Evolutionary conservation across 306 rosid genomes (phyloP).

Genomic region (Acmispon strigosus): DNA sequence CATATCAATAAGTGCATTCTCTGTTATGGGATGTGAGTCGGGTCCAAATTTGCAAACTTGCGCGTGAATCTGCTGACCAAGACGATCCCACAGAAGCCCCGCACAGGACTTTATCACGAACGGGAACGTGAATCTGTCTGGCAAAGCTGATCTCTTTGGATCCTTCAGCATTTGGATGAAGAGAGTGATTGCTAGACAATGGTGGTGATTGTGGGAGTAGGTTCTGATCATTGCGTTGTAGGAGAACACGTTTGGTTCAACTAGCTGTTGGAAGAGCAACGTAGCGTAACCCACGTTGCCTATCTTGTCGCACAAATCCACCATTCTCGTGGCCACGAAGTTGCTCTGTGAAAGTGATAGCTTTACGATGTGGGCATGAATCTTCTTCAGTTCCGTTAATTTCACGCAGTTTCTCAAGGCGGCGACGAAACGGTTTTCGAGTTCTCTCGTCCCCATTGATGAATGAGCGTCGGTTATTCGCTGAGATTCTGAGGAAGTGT

Average conservation of each 20-base stretch:
- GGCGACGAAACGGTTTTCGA: conserved; percentile 50
- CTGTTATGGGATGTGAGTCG: conserved; percentile 32
- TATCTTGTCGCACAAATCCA: conserved; percentile 44
- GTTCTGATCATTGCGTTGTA: conserved; percentile 63
- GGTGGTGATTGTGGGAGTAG: conserved; percentile 33
- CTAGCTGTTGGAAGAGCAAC: conserved; percentile 44
- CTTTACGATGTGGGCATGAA: conserved; percentile 49
- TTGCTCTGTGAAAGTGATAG: conserved; percentile 61
- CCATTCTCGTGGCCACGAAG: conserved; percentile 62
- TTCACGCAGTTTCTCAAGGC: conserved; percentile 35
- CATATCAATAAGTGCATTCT: conserved; percentile 59
- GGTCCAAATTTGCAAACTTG: conserved; percentile 53
- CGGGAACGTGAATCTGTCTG: conserved; percentile 65
- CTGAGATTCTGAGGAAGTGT: conserved; percentile 33
- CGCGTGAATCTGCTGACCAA: conserved; percentile 67
- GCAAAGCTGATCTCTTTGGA: conserved; percentile 12
- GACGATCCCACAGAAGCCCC: conserved; percentile 27
- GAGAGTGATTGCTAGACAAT: conserved; percentile 26
- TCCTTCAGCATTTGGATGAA: conserved; percentile 50
- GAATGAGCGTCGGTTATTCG: conserved; percentile 32
- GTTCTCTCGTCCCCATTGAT: conserved; percentile 36
- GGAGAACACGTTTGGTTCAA: conserved; percentile 47
- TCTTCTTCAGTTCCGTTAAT: conserved; percentile 31
- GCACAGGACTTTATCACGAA: conserved; percentile 62
- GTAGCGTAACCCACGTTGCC: conserved; percentile 40